Conservation (phyloP, 306 rosid genomes). For the Astragalus membranaceus region DNA sequence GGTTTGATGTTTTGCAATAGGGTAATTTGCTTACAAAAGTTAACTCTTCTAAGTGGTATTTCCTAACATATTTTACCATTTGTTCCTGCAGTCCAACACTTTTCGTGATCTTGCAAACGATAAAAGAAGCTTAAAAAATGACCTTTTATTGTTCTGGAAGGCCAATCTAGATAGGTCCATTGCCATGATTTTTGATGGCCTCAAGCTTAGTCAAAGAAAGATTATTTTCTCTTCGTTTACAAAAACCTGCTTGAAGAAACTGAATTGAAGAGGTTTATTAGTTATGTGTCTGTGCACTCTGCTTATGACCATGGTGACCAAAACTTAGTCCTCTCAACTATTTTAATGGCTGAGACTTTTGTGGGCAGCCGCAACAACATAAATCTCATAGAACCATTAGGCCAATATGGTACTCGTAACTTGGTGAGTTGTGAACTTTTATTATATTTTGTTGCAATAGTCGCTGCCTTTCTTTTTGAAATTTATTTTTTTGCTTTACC, state of each 20-base stretch:
- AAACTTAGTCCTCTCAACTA: constrained; percentile 75
- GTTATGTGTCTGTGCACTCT: constrained; percentile 88
- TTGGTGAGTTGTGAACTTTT: constrained; percentile 37
- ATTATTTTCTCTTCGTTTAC: constrained; percentile 79
- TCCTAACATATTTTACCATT: background rate
- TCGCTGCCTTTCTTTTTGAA: background rate
- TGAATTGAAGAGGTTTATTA: constrained; percentile 82
- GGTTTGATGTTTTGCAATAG: constrained; percentile 33
- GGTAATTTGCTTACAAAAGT: background rate
- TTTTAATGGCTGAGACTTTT: constrained; percentile 88
- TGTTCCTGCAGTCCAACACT: constrained; percentile 68
- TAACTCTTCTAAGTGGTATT: background rate
- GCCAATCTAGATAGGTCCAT: constrained; percentile 91
- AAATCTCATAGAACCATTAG: constrained; percentile 79
- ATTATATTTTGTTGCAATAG: background rate
- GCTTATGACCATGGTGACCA: constrained; percentile 94
- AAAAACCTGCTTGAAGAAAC: constrained; percentile 78
- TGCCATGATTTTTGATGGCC: constrained; percentile 92
- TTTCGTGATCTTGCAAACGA: constrained; percentile 59
- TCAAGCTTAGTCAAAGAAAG: constrained; percentile 94
- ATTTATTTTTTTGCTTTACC: background rate
- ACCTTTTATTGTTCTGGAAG: constrained; percentile 81
- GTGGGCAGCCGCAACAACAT: constrained; percentile 92
- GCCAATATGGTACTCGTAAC: constrained; percentile 95
- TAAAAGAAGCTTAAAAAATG: constrained; percentile 68